Evolutionary conservation across 2,329 filamentous ascomycete species (phyloP), one percentile per base, ranked within the genome.

Genomic region (Exophiala mesophila): DNA sequence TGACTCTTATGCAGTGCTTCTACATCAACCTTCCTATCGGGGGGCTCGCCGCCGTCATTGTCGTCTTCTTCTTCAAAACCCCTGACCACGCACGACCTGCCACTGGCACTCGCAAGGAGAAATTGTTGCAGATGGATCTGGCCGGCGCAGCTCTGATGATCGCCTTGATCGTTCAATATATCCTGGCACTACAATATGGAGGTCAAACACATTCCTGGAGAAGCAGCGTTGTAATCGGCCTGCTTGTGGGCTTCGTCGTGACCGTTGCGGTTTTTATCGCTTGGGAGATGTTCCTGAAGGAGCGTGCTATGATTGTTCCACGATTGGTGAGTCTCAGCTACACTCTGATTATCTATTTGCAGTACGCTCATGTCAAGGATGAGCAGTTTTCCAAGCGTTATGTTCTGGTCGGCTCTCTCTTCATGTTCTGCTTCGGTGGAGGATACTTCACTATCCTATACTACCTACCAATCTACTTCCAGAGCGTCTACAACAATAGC

Each of bases 391-490:
- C n/a, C n/a, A 6, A 12, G 23, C 60, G 66, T n/a, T 56, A 56
- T 2, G 55, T 71, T 31, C 55, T 47, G 13, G 53, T 56, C 8
- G 52, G 55, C 13, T 62, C 57, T 23, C 28, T 58, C 5, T 70
- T 58, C 46, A 52, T 58, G 6, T 61, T 69, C 49, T 59, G 68
- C 47, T 47, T 58, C 19, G 47, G 46, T 2, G 63, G 64, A 10
- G 39, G 46, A 12, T 66, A 60, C 36, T 59, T 65, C 38, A 13
- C 65, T 10, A 29, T 63, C 2, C 49, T 71, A 7, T 71, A 70
- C 54, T 71, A 68, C 47, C 55, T 71, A 0, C 69, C 69, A 5
- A 66, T 73, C 17, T 73, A 70, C 51, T 73, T 74, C 57, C 70
- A 73, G 52, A 56, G 59, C 2, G 57, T 71, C 7, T 47, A 55